Percentiles rank a stretch among this genome's conserved stretches.
Evolutionary conservation across 2,329 filamentous ascomycete genomes (phyloP).

Genomic region (Exophiala sp.): DNA sequence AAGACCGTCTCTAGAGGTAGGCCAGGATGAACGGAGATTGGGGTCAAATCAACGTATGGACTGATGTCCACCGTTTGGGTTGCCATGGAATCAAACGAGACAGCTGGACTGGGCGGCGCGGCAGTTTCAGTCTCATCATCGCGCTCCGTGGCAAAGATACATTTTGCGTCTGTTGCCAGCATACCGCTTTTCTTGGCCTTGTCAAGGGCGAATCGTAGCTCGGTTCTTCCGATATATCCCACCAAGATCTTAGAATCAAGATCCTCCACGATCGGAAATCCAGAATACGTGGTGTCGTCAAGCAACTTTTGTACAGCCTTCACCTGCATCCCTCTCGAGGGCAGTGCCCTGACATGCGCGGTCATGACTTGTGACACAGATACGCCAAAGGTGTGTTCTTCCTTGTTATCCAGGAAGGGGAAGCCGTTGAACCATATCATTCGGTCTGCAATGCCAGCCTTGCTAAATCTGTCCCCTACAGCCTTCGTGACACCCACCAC

Average conservation of each 20-base stretch:
- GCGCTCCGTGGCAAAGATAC: slow-evolving; percentile 61
- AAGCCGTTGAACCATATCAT: slow-evolving; percentile 99
- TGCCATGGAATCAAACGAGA: slow-evolving; percentile 57
- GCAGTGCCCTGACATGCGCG: slow-evolving; percentile 62
- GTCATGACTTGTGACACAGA: slow-evolving; percentile 90
- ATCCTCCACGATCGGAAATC: slow-evolving; percentile 86
- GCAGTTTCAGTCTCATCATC: slow-evolving; percentile 30
- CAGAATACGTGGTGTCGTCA: slow-evolving; percentile 74
- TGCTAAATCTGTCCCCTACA: slow-evolving; percentile 84
- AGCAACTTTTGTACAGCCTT: slow-evolving; percentile 72
- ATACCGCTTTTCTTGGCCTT: slow-evolving; percentile 64
- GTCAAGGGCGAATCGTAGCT: slow-evolving; percentile 84
- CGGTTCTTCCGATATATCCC: slow-evolving; percentile 88
- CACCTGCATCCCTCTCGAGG: slow-evolving; percentile 66
- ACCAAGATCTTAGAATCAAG: slow-evolving; percentile 63
- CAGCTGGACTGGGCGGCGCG: slow-evolving; percentile 33
- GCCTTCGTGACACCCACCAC: slow-evolving; percentile 96
- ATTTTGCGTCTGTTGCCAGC: slow-evolving; percentile 63
- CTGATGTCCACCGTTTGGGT: slow-evolving; percentile 68
- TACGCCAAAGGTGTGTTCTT: slow-evolving; percentile 93
- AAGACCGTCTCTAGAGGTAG: slow-evolving; percentile 93
- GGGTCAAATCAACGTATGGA: slow-evolving; percentile 81
- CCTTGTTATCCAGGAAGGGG: slow-evolving; percentile 93
- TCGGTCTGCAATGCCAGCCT: slow-evolving; percentile 90
- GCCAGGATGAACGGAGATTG: slow-evolving; percentile 82